These are phyloP conservation scores for Coccinonectria pachysandricola DNA, from an alignment of 2,329 filamentous ascomycete genomes.

Conservation along the genomic window DNA sequence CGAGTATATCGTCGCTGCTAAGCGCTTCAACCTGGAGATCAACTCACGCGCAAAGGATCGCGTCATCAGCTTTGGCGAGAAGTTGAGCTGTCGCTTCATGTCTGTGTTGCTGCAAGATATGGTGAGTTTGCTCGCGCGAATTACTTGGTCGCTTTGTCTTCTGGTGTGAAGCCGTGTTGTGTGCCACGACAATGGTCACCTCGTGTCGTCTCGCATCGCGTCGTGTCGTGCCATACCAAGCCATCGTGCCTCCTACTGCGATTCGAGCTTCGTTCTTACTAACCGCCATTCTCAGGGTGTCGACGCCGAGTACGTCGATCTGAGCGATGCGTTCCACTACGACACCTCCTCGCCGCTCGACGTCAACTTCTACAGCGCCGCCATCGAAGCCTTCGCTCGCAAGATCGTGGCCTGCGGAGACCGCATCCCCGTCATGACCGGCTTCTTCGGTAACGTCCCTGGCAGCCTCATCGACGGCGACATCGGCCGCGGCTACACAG, in stretches of 20 bases:
- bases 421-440: slow-evolving; percentile 71
- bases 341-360: slow-evolving; percentile 50
- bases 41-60: slow-evolving; percentile 73
- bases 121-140: slow-evolving; percentile 25
- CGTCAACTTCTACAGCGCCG: slow-evolving; percentile 57
- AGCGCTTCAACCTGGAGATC: slow-evolving; percentile 62
- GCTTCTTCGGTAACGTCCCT: slow-evolving; percentile 90
- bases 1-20: slow-evolving; percentile 58
- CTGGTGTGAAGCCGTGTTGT: background rate
- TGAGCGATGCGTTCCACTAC: slow-evolving; percentile 71
- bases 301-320: slow-evolving; percentile 80
- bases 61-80: slow-evolving; percentile 91
- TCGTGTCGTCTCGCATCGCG: slow-evolving; percentile 1
- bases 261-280: too few relatives aligned
- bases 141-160: slow-evolving; percentile 1
- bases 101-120: slow-evolving; percentile 70
- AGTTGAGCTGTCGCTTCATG: slow-evolving; percentile 89
- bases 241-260: too few relatives aligned
- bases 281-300: slow-evolving; percentile 61
- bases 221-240: too few relatives aligned
- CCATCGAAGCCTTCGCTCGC: slow-evolving; percentile 49
- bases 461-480: slow-evolving; percentile 80
- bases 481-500: slow-evolving; percentile 91
- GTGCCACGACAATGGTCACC: background rate
- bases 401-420: slow-evolving; percentile 55